Percentiles rank a stretch among this genome's conserved stretches.
Conservation (phyloP, 1,284 basidiomycete species). For the Microbotryum scabiosae region DNA sequence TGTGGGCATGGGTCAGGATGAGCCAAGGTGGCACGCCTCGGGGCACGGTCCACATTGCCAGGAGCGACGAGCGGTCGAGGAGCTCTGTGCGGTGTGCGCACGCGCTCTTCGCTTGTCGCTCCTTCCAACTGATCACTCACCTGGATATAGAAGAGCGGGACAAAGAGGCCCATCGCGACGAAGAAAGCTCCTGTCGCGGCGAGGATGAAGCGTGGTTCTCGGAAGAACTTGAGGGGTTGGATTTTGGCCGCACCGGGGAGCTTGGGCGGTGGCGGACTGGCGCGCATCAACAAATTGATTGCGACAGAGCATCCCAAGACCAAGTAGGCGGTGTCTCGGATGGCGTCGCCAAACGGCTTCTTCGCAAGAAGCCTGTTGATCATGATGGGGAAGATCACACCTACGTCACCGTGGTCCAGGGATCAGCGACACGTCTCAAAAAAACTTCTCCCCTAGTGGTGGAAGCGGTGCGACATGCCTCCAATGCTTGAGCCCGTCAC, state of each 20-base stretch:
- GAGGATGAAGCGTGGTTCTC: background rate
- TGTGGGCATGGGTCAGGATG: background rate
- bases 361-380: slow-evolving; percentile 18
- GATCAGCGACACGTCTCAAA: too few relatives aligned
- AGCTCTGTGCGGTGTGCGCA: too few relatives aligned
- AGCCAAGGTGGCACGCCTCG: background rate
- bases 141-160: background rate
- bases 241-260: background rate
- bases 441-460: too few relatives aligned
- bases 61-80: background rate
- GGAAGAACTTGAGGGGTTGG: background rate
- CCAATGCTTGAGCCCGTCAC: slow-evolving; percentile 8
- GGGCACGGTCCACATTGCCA: background rate
- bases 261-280: slow-evolving; percentile 1
- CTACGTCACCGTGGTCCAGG: background rate
- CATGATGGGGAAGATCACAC: slow-evolving; percentile 18
- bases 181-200: background rate
- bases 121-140: background rate
- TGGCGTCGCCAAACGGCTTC: slow-evolving; percentile 4
- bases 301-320: slow-evolving; percentile 4
- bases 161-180: background rate
- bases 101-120: background rate
- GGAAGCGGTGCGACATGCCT: slow-evolving; percentile 1
- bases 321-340: slow-evolving; percentile 13
- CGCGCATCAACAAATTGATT: slow-evolving; percentile 18